phyloP scores from a whole-genome alignment of 78 protist genomes.

The Acrasis kona region DNA sequence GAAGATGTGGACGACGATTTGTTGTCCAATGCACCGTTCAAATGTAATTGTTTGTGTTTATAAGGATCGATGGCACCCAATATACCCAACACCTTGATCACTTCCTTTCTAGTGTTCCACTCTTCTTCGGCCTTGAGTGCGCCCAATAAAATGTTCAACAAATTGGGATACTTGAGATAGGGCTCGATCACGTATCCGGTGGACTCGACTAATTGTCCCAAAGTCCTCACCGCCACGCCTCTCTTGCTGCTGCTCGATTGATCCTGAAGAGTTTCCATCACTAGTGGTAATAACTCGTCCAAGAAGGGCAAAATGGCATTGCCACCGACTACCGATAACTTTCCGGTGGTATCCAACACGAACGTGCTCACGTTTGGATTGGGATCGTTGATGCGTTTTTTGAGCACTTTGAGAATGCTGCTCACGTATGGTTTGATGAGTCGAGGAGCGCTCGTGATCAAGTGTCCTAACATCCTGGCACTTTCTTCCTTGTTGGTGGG shows the following conservation, averaged over 20 bases:
- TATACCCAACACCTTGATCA: constrained; percentile 82
- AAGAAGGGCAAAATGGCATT: constrained; percentile 45
- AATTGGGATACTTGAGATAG: constrained; percentile 56
- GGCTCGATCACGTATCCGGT: constrained; percentile 85
- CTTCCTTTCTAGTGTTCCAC: constrained; percentile 40
- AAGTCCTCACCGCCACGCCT: constrained; percentile 64
- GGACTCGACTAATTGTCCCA: constrained; percentile 63
- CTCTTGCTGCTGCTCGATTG: constrained; percentile 38
- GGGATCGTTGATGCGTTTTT: constrained; percentile 45
- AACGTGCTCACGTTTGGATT: constrained; percentile 1
- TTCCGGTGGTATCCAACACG: constrained; percentile 69
- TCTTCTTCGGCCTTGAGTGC: constrained; percentile 12
- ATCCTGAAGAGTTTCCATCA: constrained; percentile 77
- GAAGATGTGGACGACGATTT: background rate
- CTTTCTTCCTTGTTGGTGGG: constrained; percentile 36
- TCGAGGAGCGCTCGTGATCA: constrained; percentile 45
- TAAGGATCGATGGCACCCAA: constrained; percentile 94
- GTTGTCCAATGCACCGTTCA: background rate
- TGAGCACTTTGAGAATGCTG: constrained; percentile 57
- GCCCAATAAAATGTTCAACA: constrained; percentile 48
- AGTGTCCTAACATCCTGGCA: constrained; percentile 55
- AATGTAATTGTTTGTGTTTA: background rate
- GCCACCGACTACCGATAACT: constrained; percentile 70
- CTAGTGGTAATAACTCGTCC: constrained; percentile 58
- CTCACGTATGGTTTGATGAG: constrained; percentile 78